Base-by-base conservation (phyloP, 441 rosid genomes). In the Oxalis stricta region DNA sequence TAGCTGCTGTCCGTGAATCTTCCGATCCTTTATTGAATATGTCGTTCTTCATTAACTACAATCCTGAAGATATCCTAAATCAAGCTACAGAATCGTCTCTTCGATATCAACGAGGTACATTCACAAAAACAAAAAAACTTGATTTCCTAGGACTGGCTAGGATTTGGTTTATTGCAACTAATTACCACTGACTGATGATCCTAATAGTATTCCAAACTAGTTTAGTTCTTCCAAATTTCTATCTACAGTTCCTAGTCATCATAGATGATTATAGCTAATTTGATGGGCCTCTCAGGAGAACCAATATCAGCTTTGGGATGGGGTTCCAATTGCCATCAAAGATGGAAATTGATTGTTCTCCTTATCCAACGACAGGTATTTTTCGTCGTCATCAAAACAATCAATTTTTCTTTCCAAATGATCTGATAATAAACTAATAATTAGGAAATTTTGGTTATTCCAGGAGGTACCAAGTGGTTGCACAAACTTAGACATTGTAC, bases 401-500 rank as follows among this genome's bases (percentile, higher is more conserved):
- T n/a, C n/a, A n/a, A n/a, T n/a, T n/a, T 22, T 30, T 18, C 26
- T 29, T 14, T 48, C 5, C 11, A 29, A 18, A 5, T 16, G 32
- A 13, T 13, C n/a, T n/a, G n/a, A n/a, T n/a, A n/a, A n/a, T n/a
- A n/a, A n/a, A n/a, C n/a, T n/a, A n/a, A n/a, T 18, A 8, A 29
- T 20, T 10, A 30, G 31, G n/a, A n/a, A 5, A n/a, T 11, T 11
- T 41, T 51, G 22, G 29, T 41, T 34, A 7, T 24, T 31, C 2
- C 43, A 80, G 86, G 92, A 10, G 92, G 92, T 9, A 77, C 86
- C 3, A 77, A 77, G 59, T 82, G 92, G 92, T 37, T 82, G 58
- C 86, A 69, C 51, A 75, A 59, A 52, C 9, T 63, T 19, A 73
- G 92, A 62, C 56, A 48, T 4, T 75, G 86, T 34, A 56, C 53